Evolutionary conservation across 768 basidiomycete species (phyloP).

Genomic region (Suillus luteus): DNA sequence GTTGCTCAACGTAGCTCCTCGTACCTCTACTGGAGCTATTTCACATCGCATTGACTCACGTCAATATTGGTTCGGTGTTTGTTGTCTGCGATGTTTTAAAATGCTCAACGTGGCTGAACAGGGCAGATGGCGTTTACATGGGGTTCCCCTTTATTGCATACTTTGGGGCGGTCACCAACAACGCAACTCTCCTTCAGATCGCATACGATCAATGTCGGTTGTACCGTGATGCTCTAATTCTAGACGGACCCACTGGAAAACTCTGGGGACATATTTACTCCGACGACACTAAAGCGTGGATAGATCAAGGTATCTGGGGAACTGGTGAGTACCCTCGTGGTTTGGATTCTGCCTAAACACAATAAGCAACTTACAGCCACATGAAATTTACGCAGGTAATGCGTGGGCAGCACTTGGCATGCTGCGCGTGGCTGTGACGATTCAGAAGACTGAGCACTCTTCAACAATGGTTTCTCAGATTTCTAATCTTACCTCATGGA

Average conservation of each 20-base stretch:
- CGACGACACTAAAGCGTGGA: conserved; percentile 16
- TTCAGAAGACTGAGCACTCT: conserved; percentile 32
- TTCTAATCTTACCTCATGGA: conserved; percentile 34
- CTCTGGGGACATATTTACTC: conserved; percentile 41
- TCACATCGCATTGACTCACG: conserved; percentile 38
- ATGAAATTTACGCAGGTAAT: conserved; percentile 26
- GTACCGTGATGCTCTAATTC: conserved; percentile 38
- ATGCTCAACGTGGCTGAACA: conserved; percentile 11
- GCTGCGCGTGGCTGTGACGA: conserved; percentile 40
- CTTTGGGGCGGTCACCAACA: conserved; percentile 37
- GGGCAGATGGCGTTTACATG: conserved; percentile 45
- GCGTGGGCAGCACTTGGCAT: conserved; percentile 47
- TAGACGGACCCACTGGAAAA: conserved; percentile 31
- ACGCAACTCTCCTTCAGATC: conserved; percentile 40
- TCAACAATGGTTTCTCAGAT: conserved; percentile 32
- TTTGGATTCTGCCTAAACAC: neutral
- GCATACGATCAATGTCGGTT: conserved; percentile 43
- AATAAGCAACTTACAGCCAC: neutral
- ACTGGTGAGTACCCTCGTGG: conserved; percentile 30
- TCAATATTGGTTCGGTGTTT: conserved; percentile 33
- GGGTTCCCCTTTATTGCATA: conserved; percentile 47
- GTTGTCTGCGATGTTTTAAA: neutral
- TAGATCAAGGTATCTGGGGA: conserved; percentile 35
- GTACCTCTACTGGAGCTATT: conserved; percentile 41
- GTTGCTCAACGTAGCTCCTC: conserved; percentile 30